phyloP scores from a whole-genome alignment of 805 yeast species.

The Wickerhamiella allomyrinae region DNA sequence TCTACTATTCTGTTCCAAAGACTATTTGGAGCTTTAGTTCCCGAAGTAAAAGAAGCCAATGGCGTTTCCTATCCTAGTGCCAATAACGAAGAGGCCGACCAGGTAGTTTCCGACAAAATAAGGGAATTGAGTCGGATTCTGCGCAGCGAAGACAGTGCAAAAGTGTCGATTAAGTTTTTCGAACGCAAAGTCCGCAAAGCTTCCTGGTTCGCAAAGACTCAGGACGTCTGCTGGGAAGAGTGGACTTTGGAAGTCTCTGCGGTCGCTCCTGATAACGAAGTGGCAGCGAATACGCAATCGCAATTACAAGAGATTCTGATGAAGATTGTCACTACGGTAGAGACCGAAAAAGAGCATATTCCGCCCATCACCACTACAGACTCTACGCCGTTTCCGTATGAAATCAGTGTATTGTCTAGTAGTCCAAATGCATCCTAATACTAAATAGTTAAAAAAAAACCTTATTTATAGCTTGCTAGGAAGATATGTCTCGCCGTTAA shows the following conservation, averaged over 20 bases:
- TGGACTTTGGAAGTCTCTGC: slow-evolving; percentile 47
- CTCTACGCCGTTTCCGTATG: slow-evolving; percentile 48
- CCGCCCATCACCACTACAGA: slow-evolving; percentile 63
- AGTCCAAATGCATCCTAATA: slow-evolving; percentile 1
- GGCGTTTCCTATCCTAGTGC: slow-evolving; percentile 36
- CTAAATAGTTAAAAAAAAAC: not conserved
- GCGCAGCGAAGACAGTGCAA: slow-evolving; percentile 10
- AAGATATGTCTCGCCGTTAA: slow-evolving; percentile 39
- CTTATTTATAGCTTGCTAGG: slow-evolving; percentile 14
- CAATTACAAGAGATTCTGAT: slow-evolving; percentile 31
- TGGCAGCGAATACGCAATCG: slow-evolving; percentile 16
- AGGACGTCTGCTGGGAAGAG: slow-evolving; percentile 50
- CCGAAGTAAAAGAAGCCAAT: slow-evolving; percentile 40
- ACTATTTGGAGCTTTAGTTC: slow-evolving; percentile 48
- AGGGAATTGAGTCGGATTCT: slow-evolving; percentile 6
- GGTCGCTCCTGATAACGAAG: slow-evolving; percentile 23
- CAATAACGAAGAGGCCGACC: slow-evolving; percentile 12
- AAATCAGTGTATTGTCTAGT: slow-evolving; percentile 23
- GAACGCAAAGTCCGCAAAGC: slow-evolving; percentile 29
- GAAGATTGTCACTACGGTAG: slow-evolving; percentile 38
- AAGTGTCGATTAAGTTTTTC: slow-evolving; percentile 12
- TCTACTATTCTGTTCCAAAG: slow-evolving; percentile 59
- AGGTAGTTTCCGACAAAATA: slow-evolving; percentile 10
- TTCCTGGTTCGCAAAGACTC: slow-evolving; percentile 42
- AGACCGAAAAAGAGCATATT: slow-evolving; percentile 46